Evolutionary conservation across 495 filamentous ascomycete species (phyloP), one percentile per base, ranked within the genome.

Genomic region (Umbilicaria muhlenbergii): DNA sequence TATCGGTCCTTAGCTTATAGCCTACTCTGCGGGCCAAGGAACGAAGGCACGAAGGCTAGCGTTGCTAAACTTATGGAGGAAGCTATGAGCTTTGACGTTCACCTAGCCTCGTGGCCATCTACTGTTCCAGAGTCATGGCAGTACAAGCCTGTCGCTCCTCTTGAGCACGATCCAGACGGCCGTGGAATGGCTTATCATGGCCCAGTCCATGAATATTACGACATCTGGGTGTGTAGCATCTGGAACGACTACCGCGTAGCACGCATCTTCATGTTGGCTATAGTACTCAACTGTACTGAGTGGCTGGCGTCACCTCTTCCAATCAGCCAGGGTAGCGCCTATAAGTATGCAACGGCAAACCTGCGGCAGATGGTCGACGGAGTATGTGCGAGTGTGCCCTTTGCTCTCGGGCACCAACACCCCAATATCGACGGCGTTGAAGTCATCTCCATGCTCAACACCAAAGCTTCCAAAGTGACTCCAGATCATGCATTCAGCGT

Each of bases 221-320:
- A 70, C 40, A 64, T 73, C 34, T 79, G 74, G 72, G 59, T 68
- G 21, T 67, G 67, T 13, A 63, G 70, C 17, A 62, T 71, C 19
- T 78, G 73, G 71, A 82, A 78, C 43, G 68, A 77, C 41, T 80
- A 76, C 49, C 74, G 80, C 28, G 73, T 70, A 56, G 65, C 72
- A 2, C 71, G 74, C 21, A 71, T 80, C 35, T 52, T 78, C 11
- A 58, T 28, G 5, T 28, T 28, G 24, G 24, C 24, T 10, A 28
- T 28, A 6, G 24, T 28, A 28, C 24, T 28, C 24, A 28, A 28
- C 24, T 28, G 24, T 10, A 28, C 24, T 8, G 24, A 28, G 24
- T 28, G 24, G 24, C 24, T 28, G 24, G 24, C 8, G 24, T 28
- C 24, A 10, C 24, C 24, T 10, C 24, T 28, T 10, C 8, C 24